phyloP scores from a whole-genome alignment of 108 stramenopile species.

The Discostella stelligeroides region DNA sequence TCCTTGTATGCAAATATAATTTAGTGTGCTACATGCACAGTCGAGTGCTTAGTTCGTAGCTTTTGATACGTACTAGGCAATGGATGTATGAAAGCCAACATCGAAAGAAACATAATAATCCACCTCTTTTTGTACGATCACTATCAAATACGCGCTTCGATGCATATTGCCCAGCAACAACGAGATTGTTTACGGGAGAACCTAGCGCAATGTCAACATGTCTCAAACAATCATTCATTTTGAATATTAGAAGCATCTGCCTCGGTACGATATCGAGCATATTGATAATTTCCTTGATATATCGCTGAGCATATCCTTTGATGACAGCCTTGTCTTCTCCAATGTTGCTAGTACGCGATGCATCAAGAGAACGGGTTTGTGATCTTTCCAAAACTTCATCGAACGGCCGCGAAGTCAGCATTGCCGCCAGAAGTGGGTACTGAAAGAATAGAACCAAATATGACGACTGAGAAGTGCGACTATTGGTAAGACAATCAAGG shows the following conservation, averaged over 20 bases:
- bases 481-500: background rate
- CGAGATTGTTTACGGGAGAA: slow-evolving; percentile 76
- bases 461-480: background rate
- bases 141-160: slow-evolving; percentile 63
- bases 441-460: slow-evolving; percentile 1
- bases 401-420: slow-evolving; percentile 92
- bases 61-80: slow-evolving; percentile 63
- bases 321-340: slow-evolving; percentile 87
- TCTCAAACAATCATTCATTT: slow-evolving; percentile 94
- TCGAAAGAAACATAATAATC: slow-evolving; percentile 24
- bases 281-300: slow-evolving; percentile 79
- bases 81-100: slow-evolving; percentile 63
- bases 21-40: background rate
- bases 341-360: slow-evolving; percentile 21
- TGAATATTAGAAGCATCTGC: slow-evolving; percentile 91
- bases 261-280: slow-evolving; percentile 85
- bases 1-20: too few species aligned
- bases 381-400: slow-evolving; percentile 75
- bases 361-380: slow-evolving; percentile 43
- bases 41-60: slow-evolving; percentile 34
- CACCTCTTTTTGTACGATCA: slow-evolving; percentile 15
- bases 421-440: slow-evolving; percentile 91
- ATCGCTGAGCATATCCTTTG: slow-evolving; percentile 89
- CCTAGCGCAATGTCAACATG: slow-evolving; percentile 91
- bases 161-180: slow-evolving; percentile 79